Base-by-base conservation (phyloP, 495 filamentous ascomycete species). In the Halenospora varia region DNA sequence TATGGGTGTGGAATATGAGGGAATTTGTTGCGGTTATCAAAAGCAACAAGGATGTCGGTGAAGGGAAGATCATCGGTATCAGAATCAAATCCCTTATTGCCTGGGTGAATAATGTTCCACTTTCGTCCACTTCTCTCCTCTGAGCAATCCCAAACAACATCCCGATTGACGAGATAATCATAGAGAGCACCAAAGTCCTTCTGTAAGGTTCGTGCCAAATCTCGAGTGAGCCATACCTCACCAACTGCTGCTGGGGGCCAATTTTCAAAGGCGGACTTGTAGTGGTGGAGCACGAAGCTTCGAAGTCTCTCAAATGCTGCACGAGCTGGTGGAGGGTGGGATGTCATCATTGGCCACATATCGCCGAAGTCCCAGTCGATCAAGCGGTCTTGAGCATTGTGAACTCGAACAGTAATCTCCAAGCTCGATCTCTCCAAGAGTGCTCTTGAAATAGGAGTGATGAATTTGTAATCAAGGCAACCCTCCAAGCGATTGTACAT, bases 1-100 rank as follows among this genome's bases (percentile, higher is more conserved):
- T 86, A 88, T 1, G 86, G 86, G 52, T 85, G 77, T 2, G 87
- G 86, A 41, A 89, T 86, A 54, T 87, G 85, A 4, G 83, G 80
- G 62, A 78, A 86, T 24, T 76, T 75, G 60, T 85, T 72, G 35
- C 73, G 70, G 48, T 84, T 84, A 67, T 90, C 87, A 60, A 87
- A 89, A 51, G 77, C 76, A 53, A 86, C 73, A 17, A 90, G 70
- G 64, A 89, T 83, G 52, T 88, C 85, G 0, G 86, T 88, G 25
- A 89, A 71, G 3, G 81, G 82, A 18, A 88, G 71, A 47, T 80
- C 82, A 0, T 71, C 66, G 10, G 79, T 78, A 60, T 89, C 87
- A 10, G 86, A 75, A 2, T 79, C 70, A 71, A 87, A 88, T 15
- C 71, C 72, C 13, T 73, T 71, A 40, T 81, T 77, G 20, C 40